Evolutionary conservation across 1,139 yeast genomes (phyloP).

Genomic region (Keqinozyma sinolaborantium): DNA sequence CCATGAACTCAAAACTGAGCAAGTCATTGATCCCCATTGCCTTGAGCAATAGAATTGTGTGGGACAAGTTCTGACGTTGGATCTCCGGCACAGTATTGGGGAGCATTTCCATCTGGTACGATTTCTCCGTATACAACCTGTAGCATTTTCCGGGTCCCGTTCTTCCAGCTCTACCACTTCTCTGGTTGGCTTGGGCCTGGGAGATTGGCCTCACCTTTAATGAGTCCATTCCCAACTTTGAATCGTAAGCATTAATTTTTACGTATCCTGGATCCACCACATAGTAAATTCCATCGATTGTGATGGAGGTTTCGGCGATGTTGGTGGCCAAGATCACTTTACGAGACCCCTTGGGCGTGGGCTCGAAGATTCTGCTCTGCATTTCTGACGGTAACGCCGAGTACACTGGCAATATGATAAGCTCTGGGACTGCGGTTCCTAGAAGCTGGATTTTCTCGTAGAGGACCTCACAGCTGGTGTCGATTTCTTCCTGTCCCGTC

Average conservation of each 20-base stretch:
- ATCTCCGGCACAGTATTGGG: conserved; percentile 89
- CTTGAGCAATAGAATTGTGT: conserved; percentile 83
- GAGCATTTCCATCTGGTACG: conserved; percentile 73
- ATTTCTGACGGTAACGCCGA: conserved; percentile 73
- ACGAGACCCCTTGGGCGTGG: conserved; percentile 66
- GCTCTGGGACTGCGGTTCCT: conserved; percentile 61
- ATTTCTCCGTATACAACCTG: conserved; percentile 67
- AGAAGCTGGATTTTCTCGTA: conserved; percentile 63
- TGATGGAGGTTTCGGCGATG: conserved; percentile 78
- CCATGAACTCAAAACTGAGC: conserved; percentile 85
- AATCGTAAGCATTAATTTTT: conserved; percentile 72
- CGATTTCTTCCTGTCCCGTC: conserved; percentile 93
- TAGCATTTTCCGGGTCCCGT: conserved; percentile 85
- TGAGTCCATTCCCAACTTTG: conserved; percentile 75
- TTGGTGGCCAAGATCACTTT: conserved; percentile 78
- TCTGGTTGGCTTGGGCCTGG: conserved; percentile 79
- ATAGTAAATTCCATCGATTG: conserved; percentile 74
- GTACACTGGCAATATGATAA: conserved; percentile 84
- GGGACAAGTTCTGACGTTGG: conserved; percentile 82
- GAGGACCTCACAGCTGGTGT: conserved; percentile 77
- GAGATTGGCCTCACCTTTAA: conserved; percentile 72
- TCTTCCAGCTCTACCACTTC: conserved; percentile 85
- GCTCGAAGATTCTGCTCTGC: conserved; percentile 71
- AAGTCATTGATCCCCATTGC: conserved; percentile 93
- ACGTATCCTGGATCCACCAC: conserved; percentile 84